Base-by-base conservation (phyloP, 176 grass and related monocot genomes). In the Tillandsia leiboldiana region DNA sequence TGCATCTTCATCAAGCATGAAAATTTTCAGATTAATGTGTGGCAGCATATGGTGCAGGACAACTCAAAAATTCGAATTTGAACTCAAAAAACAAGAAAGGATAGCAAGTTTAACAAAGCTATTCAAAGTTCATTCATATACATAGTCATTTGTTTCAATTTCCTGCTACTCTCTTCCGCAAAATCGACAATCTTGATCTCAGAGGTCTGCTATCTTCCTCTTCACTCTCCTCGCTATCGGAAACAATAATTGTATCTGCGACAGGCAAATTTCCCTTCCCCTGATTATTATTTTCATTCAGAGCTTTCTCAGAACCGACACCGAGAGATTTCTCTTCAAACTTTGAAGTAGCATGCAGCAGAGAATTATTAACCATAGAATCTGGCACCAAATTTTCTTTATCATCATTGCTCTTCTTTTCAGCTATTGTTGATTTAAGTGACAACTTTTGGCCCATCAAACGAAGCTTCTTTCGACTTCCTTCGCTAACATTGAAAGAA, bases 211-310 rank as follows among this genome's bases (percentile, higher is more conserved):
- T 71, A 11, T 51, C 7, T 73, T 96, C 88, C 0, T 91, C 86
- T 22, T 73, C 83, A 2, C 88, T 96, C 42, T 87, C 92, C 77
- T 96, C 92, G n/a, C 92, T 91, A 51, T 91, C 92, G 68, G 81
- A 87, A 82, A 96, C 81, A 24, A 86, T 53, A 23, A 81, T 10
- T 0, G 53, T 87, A 53, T 90, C 66, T 27, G 72, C 1, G 51
- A 29, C 26, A 0, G 7, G 33, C 33, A 42, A 42, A 42, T 6
- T 42, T 42, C 33, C 33, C 33, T 42, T 3, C 33, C 33, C 20
- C 9, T 63, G 69, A 73, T 65, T 73, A 66, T 73, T 67, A 77
- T 53, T 71, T 50, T 28, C 65, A 14, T 54, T 73, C 22, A 26
- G 80, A 47, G 22, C 48, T 70, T 74, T 50, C 20, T 49, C 69